Percentiles rank a stretch among this genome's conserved stretches.
These are phyloP conservation scores for Danielia reshetovae DNA, from an alignment of 805 yeast species.

Conservation along the genomic window DNA sequence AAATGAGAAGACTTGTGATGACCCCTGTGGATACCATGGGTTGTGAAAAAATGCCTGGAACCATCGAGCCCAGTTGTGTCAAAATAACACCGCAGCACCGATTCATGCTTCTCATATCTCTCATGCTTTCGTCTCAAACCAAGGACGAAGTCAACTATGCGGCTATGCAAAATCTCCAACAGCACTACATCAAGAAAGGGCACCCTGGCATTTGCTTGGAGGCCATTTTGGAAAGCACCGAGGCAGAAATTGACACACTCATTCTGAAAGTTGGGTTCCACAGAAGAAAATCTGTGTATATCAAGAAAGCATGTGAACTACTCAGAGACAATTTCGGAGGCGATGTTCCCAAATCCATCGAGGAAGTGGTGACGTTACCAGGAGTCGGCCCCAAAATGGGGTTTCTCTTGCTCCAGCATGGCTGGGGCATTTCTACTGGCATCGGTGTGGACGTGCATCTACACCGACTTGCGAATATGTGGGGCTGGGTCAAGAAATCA, in stretches of 20 bases:
- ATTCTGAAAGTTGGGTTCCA: constrained; percentile 89
- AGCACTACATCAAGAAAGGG: constrained; percentile 35
- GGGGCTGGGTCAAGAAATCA: constrained; percentile 65
- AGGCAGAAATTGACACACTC: constrained; percentile 54
- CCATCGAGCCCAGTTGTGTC: constrained; percentile 35
- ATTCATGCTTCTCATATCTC: constrained; percentile 70
- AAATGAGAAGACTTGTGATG: constrained; percentile 59
- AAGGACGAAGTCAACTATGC: constrained; percentile 80
- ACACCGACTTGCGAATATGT: constrained; percentile 72
- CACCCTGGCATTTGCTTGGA: constrained; percentile 53
- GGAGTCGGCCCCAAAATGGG: constrained; percentile 99
- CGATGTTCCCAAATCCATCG: constrained; percentile 71
- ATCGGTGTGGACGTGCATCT: constrained; percentile 96
- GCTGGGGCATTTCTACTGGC: constrained; percentile 74
- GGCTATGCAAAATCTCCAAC: constrained; percentile 63
- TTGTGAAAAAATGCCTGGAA: constrained; percentile 58
- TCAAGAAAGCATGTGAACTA: constrained; percentile 57
- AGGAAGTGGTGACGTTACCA: constrained; percentile 65
- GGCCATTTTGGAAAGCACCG: constrained; percentile 48
- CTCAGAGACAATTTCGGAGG: constrained; percentile 47
- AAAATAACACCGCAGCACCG: constrained; percentile 43
- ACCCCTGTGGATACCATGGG: constrained; percentile 92
- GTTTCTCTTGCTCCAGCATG: constrained; percentile 69
- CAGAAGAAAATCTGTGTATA: constrained; percentile 67
- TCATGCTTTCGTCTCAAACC: constrained; percentile 89